Evolutionary conservation across 129 eudicot genomes (phyloP).

Genomic region (Escallonia herrerae): DNA sequence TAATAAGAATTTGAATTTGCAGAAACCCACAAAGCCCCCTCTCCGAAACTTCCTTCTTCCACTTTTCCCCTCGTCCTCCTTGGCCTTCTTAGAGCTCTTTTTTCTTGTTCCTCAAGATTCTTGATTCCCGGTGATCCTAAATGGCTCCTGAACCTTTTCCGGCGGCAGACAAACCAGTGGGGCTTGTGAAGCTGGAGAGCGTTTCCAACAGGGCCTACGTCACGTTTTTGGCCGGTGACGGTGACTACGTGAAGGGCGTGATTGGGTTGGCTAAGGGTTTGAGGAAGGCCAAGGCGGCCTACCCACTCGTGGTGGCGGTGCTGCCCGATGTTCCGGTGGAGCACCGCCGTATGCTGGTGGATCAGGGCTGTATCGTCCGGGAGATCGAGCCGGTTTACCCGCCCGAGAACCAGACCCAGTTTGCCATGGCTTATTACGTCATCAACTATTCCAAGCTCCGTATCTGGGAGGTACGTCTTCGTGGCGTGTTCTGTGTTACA

Average conservation of each 20-base stretch:
- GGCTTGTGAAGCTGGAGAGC: too few relatives aligned
- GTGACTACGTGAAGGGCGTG: slow-evolving; percentile 70
- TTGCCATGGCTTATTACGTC: slow-evolving; percentile 76
- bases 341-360: slow-evolving; percentile 43
- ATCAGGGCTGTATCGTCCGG: slow-evolving; percentile 59
- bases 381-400: slow-evolving; percentile 60
- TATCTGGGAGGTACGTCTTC: slow-evolving; percentile 57
- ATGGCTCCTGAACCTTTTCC: too few relatives aligned
- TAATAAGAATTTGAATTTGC: too few relatives aligned
- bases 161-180: too few relatives aligned
- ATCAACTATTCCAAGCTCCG: slow-evolving; percentile 74
- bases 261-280: slow-evolving; percentile 67
- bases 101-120: too few relatives aligned
- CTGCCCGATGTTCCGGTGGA: slow-evolving; percentile 63
- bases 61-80: too few relatives aligned
- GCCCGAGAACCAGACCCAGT: slow-evolving; percentile 53
- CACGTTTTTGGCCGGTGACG: slow-evolving; percentile 68
- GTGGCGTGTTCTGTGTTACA: too few relatives aligned
- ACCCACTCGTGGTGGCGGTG: slow-evolving; percentile 73
- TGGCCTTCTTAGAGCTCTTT: too few relatives aligned
- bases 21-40: too few relatives aligned
- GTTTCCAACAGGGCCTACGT: slow-evolving; percentile 37
- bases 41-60: too few relatives aligned
- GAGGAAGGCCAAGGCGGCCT: slow-evolving; percentile 36
- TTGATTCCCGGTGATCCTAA: too few relatives aligned